Percentiles rank a stretch among this genome's conserved stretches.
phyloP scores from a whole-genome alignment of 2,329 filamentous ascomycete genomes.

The Aspergillus ustus region DNA sequence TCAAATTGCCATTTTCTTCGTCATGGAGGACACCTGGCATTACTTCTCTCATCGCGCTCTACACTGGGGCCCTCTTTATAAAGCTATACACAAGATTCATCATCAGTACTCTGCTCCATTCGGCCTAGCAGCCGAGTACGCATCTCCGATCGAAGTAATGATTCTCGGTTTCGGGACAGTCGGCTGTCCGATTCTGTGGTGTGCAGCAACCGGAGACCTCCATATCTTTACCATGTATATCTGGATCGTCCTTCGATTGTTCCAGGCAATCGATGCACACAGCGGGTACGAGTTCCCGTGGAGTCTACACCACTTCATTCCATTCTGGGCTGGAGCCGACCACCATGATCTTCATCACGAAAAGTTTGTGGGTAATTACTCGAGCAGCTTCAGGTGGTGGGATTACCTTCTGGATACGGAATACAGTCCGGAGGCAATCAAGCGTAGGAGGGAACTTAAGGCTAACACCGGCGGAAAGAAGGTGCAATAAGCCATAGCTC shows the following conservation, averaged over 20 bases:
- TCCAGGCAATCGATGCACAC: constrained; percentile 98
- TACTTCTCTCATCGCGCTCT: constrained; percentile 94
- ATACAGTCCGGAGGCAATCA: constrained; percentile 83
- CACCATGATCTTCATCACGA: constrained; percentile 98
- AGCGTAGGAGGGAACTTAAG: constrained; percentile 72
- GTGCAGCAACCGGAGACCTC: constrained; percentile 79
- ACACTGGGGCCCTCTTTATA: constrained; percentile 95
- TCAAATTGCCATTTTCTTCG: constrained; percentile 92
- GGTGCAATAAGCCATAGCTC: constrained; percentile 26
- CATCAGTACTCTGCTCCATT: constrained; percentile 99
- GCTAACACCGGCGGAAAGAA: constrained; percentile 28
- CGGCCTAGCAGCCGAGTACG: constrained; percentile 94
- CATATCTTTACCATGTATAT: constrained; percentile 98
- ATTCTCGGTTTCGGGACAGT: constrained; percentile 87
- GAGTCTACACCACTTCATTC: constrained; percentile 92
- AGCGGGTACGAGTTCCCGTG: constrained; percentile 98
- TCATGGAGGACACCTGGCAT: constrained; percentile 96
- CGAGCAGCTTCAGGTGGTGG: constrained; percentile 99
- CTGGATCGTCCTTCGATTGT: constrained; percentile 91
- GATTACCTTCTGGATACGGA: constrained; percentile 94
- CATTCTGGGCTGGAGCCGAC: constrained; percentile 96
- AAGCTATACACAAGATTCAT: constrained; percentile 97
- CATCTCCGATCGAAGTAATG: constrained; percentile 96
- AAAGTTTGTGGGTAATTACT: constrained; percentile 97
- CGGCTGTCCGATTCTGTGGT: constrained; percentile 80